Conservation (phyloP, 2,329 filamentous ascomycete genomes). For the Tolypocladium pustulatum region DNA sequence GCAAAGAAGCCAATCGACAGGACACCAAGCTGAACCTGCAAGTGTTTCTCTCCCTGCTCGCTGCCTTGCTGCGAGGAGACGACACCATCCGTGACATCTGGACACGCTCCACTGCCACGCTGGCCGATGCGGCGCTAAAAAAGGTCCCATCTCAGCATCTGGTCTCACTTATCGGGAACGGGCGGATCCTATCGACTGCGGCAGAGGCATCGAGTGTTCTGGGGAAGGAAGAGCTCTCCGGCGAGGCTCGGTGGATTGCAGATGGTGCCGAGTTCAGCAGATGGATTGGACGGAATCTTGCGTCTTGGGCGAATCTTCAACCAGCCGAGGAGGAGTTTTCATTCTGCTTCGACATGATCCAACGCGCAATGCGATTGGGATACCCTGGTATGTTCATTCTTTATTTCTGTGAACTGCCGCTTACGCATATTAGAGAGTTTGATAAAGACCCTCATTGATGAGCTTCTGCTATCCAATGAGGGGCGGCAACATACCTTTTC, state of each 20-base stretch:
- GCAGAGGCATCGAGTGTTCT: slow-evolving; percentile 45
- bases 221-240: slow-evolving; percentile 19
- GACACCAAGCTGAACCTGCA: slow-evolving; percentile 32
- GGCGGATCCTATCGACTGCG: slow-evolving; percentile 36
- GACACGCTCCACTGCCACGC: slow-evolving; percentile 16
- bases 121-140: slow-evolving; percentile 13
- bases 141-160: slow-evolving; percentile 25
- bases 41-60: slow-evolving; percentile 33
- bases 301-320: slow-evolving; percentile 25
- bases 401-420: not conserved
- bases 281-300: slow-evolving; percentile 63
- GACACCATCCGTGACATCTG: slow-evolving; percentile 26
- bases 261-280: slow-evolving; percentile 52
- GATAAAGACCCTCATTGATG: slow-evolving; percentile 22
- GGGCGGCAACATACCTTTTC: slow-evolving; percentile 13
- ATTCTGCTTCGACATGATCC: slow-evolving; percentile 35
- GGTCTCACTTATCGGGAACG: slow-evolving; percentile 34
- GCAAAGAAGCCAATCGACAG: slow-evolving; percentile 25
- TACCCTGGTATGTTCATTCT: slow-evolving; percentile 48
- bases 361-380: slow-evolving; percentile 58
- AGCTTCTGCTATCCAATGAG: slow-evolving; percentile 24
- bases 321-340: slow-evolving; percentile 25
- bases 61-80: slow-evolving; percentile 27
- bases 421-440: slow-evolving; percentile 27
- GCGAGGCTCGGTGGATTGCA: slow-evolving; percentile 45